Evolutionary conservation across 2,329 filamentous ascomycete genomes (phyloP), one percentile per base, ranked within the genome.

Genomic region (Fusarium liriodendri): DNA sequence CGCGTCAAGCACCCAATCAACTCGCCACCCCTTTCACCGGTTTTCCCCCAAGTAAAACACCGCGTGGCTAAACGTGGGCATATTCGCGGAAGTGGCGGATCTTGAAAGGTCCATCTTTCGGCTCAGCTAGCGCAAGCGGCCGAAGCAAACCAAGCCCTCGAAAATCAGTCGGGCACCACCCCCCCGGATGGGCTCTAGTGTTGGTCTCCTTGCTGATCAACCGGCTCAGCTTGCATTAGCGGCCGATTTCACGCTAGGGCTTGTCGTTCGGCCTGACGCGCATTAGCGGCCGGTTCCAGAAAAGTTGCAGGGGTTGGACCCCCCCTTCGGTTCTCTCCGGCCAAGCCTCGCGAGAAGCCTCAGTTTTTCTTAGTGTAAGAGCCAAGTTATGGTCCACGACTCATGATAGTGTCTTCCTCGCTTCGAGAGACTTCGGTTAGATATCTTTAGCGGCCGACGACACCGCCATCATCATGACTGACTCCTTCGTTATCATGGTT

Each of bases 181-280:
- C 45, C 45, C 27, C 27, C 6, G 32, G 47, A 54, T 20, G 10
- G 20, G n/a, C 33, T 35, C n/a, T 25, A 27, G 42, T 29, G 60
- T n/a, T 27, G 25, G 25, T 27, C 32, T 22, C 22, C 50, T 33
- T n/a, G 54, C 54, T 57, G 54, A 57, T 57, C 32, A 57, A 37
- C 55, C 71, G 63, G 71, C 42, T 52, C 18, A 57, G 38, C 57
- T 42, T 74, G 71, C 71, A 74, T 74, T 74, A 74, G 71, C 66
- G 71, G 68, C 71, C 61, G 71, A 66, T 64, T 62, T 27, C 35
- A 65, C 67, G 62, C 70, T 60, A 70, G 47, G 20, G 25, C 38
- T 66, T 42, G 32, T 63, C 37, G 61, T 62, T 62, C 64, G 57
- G 33, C 38, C 40, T 52, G 57, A 60, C 58, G 54, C 62, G 61